Conservation (phyloP, 345 rosid species). For the Populus alba region DNA sequence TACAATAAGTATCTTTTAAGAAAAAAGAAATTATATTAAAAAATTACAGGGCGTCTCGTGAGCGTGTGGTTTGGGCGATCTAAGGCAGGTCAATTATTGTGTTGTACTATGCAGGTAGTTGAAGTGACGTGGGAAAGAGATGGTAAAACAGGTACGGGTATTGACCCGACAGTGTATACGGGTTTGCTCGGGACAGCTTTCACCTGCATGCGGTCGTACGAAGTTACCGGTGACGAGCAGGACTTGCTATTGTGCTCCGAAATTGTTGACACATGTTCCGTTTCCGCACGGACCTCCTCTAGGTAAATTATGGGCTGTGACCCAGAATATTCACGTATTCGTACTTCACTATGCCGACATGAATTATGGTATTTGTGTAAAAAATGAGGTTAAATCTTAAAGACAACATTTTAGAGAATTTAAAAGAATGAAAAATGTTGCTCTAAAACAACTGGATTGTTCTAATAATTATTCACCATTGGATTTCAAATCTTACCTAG, state of each 20-base stretch:
- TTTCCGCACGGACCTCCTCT: constrained; percentile 41
- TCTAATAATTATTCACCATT: too few species aligned
- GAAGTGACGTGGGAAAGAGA: constrained; percentile 53
- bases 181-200: constrained; percentile 83
- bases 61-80: neutral
- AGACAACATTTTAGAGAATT: too few species aligned
- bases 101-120: constrained; percentile 44
- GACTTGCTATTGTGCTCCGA: constrained; percentile 60
- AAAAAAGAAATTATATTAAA: too few species aligned
- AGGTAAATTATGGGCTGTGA: constrained; percentile 37
- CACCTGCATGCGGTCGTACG: constrained; percentile 72
- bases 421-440: too few species aligned
- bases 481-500: too few species aligned
- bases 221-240: constrained; percentile 49
- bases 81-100: neutral
- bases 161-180: constrained; percentile 66
- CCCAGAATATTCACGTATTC: neutral
- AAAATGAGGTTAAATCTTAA: too few species aligned
- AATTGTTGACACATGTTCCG: constrained; percentile 62
- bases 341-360: neutral
- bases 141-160: constrained; percentile 16
- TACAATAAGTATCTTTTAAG: too few species aligned
- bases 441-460: too few species aligned
- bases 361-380: neutral
- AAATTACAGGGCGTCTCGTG: neutral